Evolutionary conservation across 805 yeast genomes (phyloP).

Genomic region (Yarrowia keelungensis): DNA sequence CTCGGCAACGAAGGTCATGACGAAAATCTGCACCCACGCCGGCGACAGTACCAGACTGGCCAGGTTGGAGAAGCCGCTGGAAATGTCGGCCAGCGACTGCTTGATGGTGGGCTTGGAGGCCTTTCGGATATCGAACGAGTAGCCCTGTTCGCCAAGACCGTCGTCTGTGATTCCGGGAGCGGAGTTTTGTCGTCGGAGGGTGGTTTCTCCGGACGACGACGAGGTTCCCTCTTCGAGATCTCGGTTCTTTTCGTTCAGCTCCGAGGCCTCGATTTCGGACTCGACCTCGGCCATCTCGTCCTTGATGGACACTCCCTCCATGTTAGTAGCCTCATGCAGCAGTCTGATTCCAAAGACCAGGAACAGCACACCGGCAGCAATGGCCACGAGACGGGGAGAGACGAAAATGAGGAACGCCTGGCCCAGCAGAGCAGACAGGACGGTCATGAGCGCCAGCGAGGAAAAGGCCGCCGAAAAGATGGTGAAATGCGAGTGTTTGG

Average conservation of each 20-base stretch:
- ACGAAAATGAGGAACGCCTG: constrained; percentile 86
- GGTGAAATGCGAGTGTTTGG: constrained; percentile 82
- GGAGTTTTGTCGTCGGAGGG: constrained; percentile 42
- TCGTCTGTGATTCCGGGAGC: constrained; percentile 47
- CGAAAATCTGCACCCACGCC: constrained; percentile 89
- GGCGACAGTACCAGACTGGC: constrained; percentile 78
- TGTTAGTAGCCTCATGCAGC: constrained; percentile 78
- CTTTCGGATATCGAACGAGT: constrained; percentile 30
- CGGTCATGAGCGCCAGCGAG: constrained; percentile 88
- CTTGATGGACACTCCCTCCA: constrained; percentile 84
- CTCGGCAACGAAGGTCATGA: constrained; percentile 96
- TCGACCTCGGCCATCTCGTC: constrained; percentile 98
- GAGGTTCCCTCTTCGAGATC: constrained; percentile 37
- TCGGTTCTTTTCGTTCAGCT: constrained; percentile 66
- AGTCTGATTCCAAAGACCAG: constrained; percentile 81
- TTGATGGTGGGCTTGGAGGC: constrained; percentile 30
- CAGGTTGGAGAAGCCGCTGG: constrained; percentile 58
- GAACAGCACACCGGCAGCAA: constrained; percentile 81
- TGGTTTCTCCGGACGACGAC: neutral
- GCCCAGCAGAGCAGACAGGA: constrained; percentile 88
- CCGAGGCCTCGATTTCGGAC: constrained; percentile 78
- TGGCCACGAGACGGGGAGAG: constrained; percentile 79
- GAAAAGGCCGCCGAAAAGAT: constrained; percentile 90
- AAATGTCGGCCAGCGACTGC: constrained; percentile 40
- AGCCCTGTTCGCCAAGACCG: constrained; percentile 47